Base-by-base conservation (phyloP, 2,329 filamentous ascomycete species). In the Neurospora sp. region DNA sequence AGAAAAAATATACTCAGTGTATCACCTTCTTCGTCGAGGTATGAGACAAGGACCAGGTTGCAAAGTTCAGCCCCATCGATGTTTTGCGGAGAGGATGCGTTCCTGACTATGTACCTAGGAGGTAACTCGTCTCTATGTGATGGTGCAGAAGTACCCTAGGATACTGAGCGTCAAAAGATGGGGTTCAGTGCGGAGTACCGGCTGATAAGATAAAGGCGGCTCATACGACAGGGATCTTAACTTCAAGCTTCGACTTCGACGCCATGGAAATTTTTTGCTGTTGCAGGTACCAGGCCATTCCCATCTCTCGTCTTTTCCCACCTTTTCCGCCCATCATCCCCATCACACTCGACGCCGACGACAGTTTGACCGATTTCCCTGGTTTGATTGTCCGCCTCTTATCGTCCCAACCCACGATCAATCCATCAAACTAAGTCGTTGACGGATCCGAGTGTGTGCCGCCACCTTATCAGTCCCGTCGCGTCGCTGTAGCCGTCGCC, bases 391-490 rank as follows among this genome's bases (percentile, higher is more conserved):
- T 62, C 52, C 52, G 28, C 23, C 52, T 62, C 28, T 17, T 62
- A 36, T 62, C 28, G 13, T 62, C 52, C 15, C 52, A 33, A 62
- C 52, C 52, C 33, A 46, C 42, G 38, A 62, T 69, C 67, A 46
- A 69, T 66, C 39, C 11, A 36, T 67, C 66, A 46, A 71, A 15
- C 28, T 62, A 66, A 40, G 38, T 66, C 67, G 58, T 70, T 70
- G 67, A 68, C 43, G 40, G 52, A 68, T 62, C 52, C 28, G 52
- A 62, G 52, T 62, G 52, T 62, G 23, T 36, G 52, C 28, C 13
- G 28, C 52, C 28, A 62, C 15, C 28, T 71, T 19, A 69, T 67
- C 62, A 69, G 52, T 62, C 52, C 52, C 23, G 8, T 62, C 52
- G 52, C 67, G 67, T 38, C 15, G 17, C 46, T 19, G 66, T 66